Conservation (phyloP, 2,329 filamentous ascomycete genomes). For the Ophiostoma montium region DNA sequence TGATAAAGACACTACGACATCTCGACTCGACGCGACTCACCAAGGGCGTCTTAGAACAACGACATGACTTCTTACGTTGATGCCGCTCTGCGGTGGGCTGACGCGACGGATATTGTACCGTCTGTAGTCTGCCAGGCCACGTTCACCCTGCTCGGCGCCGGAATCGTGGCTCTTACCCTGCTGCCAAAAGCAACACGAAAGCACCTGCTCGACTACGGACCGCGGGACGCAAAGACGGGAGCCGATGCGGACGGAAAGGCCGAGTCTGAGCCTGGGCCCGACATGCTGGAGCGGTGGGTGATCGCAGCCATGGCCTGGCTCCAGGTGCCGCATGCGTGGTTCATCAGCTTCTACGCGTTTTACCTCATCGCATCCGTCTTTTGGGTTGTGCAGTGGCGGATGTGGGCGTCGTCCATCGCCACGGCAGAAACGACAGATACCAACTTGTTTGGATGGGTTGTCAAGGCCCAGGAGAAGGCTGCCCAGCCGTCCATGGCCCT, state of each 20-base stretch:
- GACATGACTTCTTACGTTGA: background rate
- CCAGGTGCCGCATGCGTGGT: slow-evolving; percentile 63
- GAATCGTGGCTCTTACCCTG: slow-evolving; percentile 27
- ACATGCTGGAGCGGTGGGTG: slow-evolving; percentile 3
- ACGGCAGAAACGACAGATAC: background rate
- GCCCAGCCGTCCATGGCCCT: slow-evolving; percentile 35
- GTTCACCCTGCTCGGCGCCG: slow-evolving; percentile 29
- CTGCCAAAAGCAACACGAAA: slow-evolving; percentile 30
- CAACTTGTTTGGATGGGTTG: slow-evolving; percentile 6
- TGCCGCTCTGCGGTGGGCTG: background rate
- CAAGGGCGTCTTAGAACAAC: no score
- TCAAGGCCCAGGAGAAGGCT: background rate
- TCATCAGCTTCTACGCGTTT: slow-evolving; percentile 71
- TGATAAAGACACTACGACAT: no score
- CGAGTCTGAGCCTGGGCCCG: background rate
- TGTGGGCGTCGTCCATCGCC: slow-evolving; percentile 16
- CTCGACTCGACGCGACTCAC: no score
- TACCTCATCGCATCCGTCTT: slow-evolving; percentile 57
- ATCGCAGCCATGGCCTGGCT: slow-evolving; percentile 3
- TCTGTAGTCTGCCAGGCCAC: slow-evolving; percentile 29
- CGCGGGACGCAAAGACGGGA: slow-evolving; percentile 21
- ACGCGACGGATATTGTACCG: slow-evolving; percentile 8
- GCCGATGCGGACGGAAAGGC: background rate
- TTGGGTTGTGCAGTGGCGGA: slow-evolving; percentile 52
- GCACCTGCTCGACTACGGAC: slow-evolving; percentile 36